phyloP scores from a whole-genome alignment of 768 basidiomycete species.

The Trametes cingulata region DNA sequence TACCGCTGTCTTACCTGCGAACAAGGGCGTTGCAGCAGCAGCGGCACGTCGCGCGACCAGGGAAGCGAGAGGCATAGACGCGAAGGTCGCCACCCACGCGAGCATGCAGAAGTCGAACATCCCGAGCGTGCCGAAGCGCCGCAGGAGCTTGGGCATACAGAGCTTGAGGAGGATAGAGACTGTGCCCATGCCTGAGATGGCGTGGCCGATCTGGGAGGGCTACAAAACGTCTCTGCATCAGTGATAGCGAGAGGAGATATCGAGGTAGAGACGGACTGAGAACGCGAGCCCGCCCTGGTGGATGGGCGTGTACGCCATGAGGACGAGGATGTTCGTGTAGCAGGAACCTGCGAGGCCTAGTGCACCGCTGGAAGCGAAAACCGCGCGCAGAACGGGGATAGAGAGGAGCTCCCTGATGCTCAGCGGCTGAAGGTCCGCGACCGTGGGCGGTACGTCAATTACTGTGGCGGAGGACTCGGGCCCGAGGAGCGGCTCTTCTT shows the following conservation, averaged over 20 bases:
- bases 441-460: conserved; percentile 5
- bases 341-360: conserved; percentile 54
- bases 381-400: conserved; percentile 53
- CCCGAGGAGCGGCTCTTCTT: conserved; percentile 8
- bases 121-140: conserved; percentile 45
- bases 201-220: conserved; percentile 59
- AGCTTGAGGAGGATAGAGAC: conserved; percentile 55
- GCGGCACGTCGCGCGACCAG: conserved; percentile 42
- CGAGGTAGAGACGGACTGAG: conserved; percentile 43
- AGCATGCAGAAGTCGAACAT: conserved; percentile 55
- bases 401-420: conserved; percentile 40
- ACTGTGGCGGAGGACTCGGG: not conserved
- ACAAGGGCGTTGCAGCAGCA: conserved; percentile 25
- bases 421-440: conserved; percentile 20
- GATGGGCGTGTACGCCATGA: conserved; percentile 67
- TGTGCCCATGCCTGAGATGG: conserved; percentile 52
- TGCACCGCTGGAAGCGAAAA: conserved; percentile 52
- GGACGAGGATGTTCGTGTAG: conserved; percentile 67
- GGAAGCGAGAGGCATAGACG: conserved; percentile 52
- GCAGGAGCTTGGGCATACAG: conserved; percentile 53
- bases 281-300: conserved; percentile 57
- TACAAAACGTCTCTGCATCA: conserved; percentile 24
- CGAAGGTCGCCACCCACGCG: conserved; percentile 56
- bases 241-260: not conserved
- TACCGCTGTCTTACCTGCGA: not conserved